Base-by-base conservation (phyloP, 2,329 filamentous ascomycete species). In the Aaosphaeria arxii region DNA sequence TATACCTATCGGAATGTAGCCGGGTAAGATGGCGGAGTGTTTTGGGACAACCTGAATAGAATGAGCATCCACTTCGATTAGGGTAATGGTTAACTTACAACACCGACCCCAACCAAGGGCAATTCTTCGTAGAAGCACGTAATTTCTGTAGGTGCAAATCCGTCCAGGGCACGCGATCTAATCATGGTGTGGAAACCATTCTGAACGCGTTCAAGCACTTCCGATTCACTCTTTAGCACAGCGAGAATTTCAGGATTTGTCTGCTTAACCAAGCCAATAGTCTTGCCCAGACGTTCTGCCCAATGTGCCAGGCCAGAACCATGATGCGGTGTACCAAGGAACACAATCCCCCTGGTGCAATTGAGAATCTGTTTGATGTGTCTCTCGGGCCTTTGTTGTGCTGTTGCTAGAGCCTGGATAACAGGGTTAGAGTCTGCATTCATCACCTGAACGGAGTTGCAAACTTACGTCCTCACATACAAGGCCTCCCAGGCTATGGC, bases 321-420 rank as follows among this genome's bases (percentile, higher is more conserved):
- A 17, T 61, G 52, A 45, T 73, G 67, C 0, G 67, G 68, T 36
- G 71, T 73, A 5, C 71, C 70, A 29, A 72, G 57, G 53, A 72
- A 72, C 5, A 62, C 45, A 13, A 71, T 61, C 7, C 63, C 69
- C 5, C 44, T 44, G 0, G 64, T 71, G 28, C 45, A 65, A 5
- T 42, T 24, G 39, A 63, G 46, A 13, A 64, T 50, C n/a, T 47
- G 49, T 28, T 46, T 51, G n/a, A 63, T 50, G 46, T 65, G 54
- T 31, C 7, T 36, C 24, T 69, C 65, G 11, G 58, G 46, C 28
- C 52, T 38, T 49, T 53, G 44, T 30, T 33, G 30, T 24, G 52
- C 44, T 7, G 6, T 28, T 30, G 32, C 38, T n/a, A 55, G 24
- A 29, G 52, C 52, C 52, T 51, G 36, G 11, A 31, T 5, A 36